Base-by-base conservation (phyloP, 192 early-diverging fungal genomes). In the Backusella parvicylindrica region DNA sequence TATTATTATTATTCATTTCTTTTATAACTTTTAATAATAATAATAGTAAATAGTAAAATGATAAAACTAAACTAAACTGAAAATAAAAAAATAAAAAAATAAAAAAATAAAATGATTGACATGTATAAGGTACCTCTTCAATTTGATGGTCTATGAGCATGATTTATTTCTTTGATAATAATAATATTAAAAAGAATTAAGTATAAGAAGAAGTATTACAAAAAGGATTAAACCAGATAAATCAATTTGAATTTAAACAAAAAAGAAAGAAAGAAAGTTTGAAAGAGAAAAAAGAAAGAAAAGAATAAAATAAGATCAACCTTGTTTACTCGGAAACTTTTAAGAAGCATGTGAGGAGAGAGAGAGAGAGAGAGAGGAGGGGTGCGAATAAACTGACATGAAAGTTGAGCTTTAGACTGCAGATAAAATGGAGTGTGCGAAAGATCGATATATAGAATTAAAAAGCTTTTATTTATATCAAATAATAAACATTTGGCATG, bases 311-410 rank as follows among this genome's bases (percentile, higher is more conserved):
- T 35, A 67, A 21, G 33, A 56, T 56, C 50, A 56, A 56, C 50
- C 43, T 56, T 56, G 50, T 56, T 56, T 56, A 56, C 65, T 67
- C 65, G 65, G 65, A 67, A 67, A 67, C 65, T 67, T 67, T 67
- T 67, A 67, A 56, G 35, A 36, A 67, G 65, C 65, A 36, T 67
- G 33, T 67, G 65, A 67, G 65, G 31, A n/a, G 65, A 23, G 32
- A 33, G 64, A 67, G 64, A 65, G 4, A 67, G 33, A 56, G 6
- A 28, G 6, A 60, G 21, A n/a, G 11, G 18, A 21, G 35, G 35
- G 35, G 65, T 23, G 11, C 35, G 65, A 36, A 36, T 36, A 67
- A 35, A 36, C 33, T 35, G n/a, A n/a, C 35, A 36, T 37, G 31
- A 11, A n/a, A 37, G 65, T 67, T 67, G n/a, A 11, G 21, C 65